Percentiles rank a stretch among this genome's conserved stretches.
Evolutionary conservation across 495 filamentous ascomycete genomes (phyloP).

Genomic region (Podospora pseudocomata): DNA sequence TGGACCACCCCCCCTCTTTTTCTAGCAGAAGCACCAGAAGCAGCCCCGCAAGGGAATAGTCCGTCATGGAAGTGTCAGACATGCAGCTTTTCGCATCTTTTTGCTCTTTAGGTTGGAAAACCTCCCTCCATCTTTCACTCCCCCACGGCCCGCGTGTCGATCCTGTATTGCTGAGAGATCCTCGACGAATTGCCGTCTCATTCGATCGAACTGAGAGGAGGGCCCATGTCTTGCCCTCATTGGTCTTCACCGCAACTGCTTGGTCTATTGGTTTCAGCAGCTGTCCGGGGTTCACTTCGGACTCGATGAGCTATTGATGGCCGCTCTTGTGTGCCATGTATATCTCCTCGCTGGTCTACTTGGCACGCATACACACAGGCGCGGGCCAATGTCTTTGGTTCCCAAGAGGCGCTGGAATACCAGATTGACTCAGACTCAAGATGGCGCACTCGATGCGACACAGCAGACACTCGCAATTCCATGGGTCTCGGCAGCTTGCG

Average conservation of each 20-base stretch:
- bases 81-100: conserved; percentile 11
- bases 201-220: background rate
- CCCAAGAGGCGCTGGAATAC: conserved; percentile 29
- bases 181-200: background rate
- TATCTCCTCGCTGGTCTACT: background rate
- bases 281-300: conserved; percentile 11
- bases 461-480: conserved; percentile 26
- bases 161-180: conserved; percentile 3
- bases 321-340: conserved; percentile 1
- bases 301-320: background rate
- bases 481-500: conserved; percentile 29
- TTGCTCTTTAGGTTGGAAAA: background rate
- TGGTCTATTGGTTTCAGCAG: conserved; percentile 22
- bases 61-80: conserved; percentile 16
- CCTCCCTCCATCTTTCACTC: background rate
- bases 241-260: conserved; percentile 6
- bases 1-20: conserved; percentile 1
- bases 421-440: conserved; percentile 35
- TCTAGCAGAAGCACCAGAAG: background rate
- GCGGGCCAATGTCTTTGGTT: conserved; percentile 25
- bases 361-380: background rate
- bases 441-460: conserved; percentile 31
- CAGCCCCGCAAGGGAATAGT: conserved; percentile 3
- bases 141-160: conserved; percentile 5
- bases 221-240: conserved; percentile 16